Evolutionary conservation across 768 basidiomycete genomes (phyloP).

Genomic region (Royoungia palumana): DNA sequence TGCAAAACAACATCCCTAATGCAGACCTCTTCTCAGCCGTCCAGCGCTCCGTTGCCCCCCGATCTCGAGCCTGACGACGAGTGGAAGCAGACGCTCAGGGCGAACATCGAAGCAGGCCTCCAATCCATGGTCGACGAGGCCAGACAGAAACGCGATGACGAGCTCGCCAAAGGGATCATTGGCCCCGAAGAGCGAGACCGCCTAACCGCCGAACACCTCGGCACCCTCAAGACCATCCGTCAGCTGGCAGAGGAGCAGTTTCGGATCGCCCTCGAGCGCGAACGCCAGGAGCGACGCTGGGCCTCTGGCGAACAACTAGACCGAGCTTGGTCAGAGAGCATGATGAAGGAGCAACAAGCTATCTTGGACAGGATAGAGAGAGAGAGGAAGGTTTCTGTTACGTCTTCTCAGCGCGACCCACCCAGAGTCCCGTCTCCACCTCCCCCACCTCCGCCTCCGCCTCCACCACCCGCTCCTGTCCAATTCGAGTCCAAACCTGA

Average conservation of each 20-base stretch:
- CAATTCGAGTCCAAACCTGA: conserved; percentile 4
- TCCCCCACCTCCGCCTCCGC: neutral
- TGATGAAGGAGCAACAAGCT: conserved; percentile 38
- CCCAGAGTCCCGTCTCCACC: neutral
- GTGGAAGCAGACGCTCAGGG: conserved; percentile 49
- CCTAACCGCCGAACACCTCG: conserved; percentile 38
- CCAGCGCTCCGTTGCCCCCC: conserved; percentile 9
- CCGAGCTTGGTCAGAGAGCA: conserved; percentile 31
- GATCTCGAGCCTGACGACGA: conserved; percentile 50
- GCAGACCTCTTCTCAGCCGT: conserved; percentile 11
- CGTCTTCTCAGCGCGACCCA: conserved; percentile 8
- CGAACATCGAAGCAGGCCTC: conserved; percentile 49
- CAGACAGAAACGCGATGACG: conserved; percentile 51
- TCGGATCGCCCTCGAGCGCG: conserved; percentile 40
- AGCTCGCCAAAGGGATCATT: conserved; percentile 45
- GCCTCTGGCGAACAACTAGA: conserved; percentile 37
- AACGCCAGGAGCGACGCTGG: conserved; percentile 51
- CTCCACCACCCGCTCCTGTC: neutral
- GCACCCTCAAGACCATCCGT: conserved; percentile 43
- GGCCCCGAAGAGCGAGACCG: conserved; percentile 32
- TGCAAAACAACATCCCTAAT: conserved; percentile 25
- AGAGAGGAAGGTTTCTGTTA: conserved; percentile 24
- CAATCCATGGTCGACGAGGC: conserved; percentile 53
- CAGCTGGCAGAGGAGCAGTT: conserved; percentile 47
- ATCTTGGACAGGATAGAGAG: conserved; percentile 50